These are phyloP conservation scores for Neoascochyta sp. DNA, from an alignment of 2,329 filamentous ascomycete genomes.

Conservation along the genomic window DNA sequence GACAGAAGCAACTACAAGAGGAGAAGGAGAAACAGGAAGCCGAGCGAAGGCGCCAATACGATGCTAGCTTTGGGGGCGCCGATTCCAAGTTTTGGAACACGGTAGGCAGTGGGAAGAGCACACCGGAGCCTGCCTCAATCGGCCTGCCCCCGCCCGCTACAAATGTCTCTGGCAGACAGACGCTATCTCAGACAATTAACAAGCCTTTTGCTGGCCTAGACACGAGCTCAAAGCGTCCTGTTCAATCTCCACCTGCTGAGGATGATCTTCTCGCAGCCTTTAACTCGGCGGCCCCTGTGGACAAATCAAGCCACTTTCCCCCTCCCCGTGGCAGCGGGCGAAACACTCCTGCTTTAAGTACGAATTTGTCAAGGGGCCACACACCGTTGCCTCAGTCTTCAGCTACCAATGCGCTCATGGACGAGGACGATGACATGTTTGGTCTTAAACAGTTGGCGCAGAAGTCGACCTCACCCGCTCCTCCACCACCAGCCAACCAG, in stretches of 20 bases:
- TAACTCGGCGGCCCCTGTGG: slow-evolving; percentile 56
- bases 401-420: slow-evolving; percentile 38
- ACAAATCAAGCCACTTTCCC: slow-evolving; percentile 58
- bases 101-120: slow-evolving; percentile 56
- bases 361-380: slow-evolving; percentile 24
- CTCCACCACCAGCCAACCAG: slow-evolving; percentile 14
- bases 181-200: slow-evolving; percentile 37
- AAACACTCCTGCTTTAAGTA: slow-evolving; percentile 38
- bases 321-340: slow-evolving; percentile 38
- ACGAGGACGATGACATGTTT: slow-evolving; percentile 81
- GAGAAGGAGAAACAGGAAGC: slow-evolving; percentile 74
- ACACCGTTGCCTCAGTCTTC: slow-evolving; percentile 25
- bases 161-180: slow-evolving; percentile 22
- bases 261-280: slow-evolving; percentile 62
- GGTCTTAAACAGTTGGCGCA: slow-evolving; percentile 65
- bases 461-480: slow-evolving; percentile 27
- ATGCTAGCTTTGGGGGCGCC: slow-evolving; percentile 68
- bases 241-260: slow-evolving; percentile 41
- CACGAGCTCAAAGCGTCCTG: slow-evolving; percentile 27
- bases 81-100: slow-evolving; percentile 71
- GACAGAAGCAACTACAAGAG: slow-evolving; percentile 68
- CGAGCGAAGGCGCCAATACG: slow-evolving; percentile 66
- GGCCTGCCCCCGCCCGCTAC: slow-evolving; percentile 21
- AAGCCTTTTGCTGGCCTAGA: slow-evolving; percentile 39
- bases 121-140: slow-evolving; percentile 40